Percentiles rank a stretch among this genome's conserved stretches.
Evolutionary conservation across 2,329 filamentous ascomycete genomes (phyloP).

Genomic region (Xylaria polymorpha): DNA sequence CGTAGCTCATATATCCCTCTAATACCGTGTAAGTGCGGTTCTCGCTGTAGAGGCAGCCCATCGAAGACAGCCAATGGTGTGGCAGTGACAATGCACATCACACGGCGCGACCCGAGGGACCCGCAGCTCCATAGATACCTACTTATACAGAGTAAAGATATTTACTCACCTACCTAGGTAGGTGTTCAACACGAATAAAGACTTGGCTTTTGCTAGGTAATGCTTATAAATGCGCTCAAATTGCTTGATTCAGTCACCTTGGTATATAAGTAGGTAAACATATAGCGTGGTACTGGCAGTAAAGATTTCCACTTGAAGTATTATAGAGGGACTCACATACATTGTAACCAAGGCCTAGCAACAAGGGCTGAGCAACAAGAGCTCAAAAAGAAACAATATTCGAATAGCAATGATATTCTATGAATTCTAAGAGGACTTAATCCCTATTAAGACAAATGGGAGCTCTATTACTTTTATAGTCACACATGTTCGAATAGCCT

Average conservation of each 20-base stretch:
- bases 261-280: background rate
- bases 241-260: background rate
- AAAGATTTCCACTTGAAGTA: no score
- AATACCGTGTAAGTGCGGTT: background rate
- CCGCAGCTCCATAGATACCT: background rate
- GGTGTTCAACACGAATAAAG: background rate
- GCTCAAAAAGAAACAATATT: no score
- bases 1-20: background rate
- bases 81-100: background rate
- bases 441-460: no score
- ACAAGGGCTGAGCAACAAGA: no score
- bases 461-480: no score
- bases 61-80: background rate
- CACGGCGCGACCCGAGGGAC: background rate
- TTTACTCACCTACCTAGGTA: no score
- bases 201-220: background rate
- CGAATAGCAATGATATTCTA: no score
- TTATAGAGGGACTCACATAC: no score
- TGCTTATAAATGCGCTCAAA: background rate
- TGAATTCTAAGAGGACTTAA: no score
- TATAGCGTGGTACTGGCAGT: no score
- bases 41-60: background rate
- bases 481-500: no score
- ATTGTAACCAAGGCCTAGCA: no score
- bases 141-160: background rate